Conservation (phyloP, 2,329 filamentous ascomycete species). For the Colletotrichum godetiae region DNA sequence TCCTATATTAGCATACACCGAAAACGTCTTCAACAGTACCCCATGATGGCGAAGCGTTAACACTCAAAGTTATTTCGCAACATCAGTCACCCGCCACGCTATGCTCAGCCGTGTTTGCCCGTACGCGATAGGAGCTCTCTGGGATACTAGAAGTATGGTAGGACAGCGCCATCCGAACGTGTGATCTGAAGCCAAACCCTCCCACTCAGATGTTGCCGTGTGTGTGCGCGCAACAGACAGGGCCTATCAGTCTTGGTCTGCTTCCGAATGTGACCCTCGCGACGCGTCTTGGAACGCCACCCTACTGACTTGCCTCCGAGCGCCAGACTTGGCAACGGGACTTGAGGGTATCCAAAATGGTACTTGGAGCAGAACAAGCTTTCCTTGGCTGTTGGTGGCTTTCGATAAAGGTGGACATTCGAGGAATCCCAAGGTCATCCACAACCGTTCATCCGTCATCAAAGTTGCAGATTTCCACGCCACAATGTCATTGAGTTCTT, state of each 20-base stretch:
- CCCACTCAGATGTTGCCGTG: constrained; percentile 2
- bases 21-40: neutral
- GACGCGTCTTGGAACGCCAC: neutral
- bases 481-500: neutral
- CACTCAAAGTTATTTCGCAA: too few species aligned
- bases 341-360: neutral
- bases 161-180: neutral
- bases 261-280: constrained; percentile 26
- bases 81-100: neutral
- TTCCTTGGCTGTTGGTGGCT: constrained; percentile 22
- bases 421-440: neutral
- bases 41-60: neutral
- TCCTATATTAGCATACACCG: neutral
- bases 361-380: constrained; percentile 9
- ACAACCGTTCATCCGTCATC: neutral
- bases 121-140: neutral
- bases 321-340: neutral
- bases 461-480: neutral
- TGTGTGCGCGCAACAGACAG: neutral
- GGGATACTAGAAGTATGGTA: too few species aligned
- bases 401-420: neutral
- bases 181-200: neutral
- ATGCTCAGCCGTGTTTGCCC: neutral
- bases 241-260: neutral
- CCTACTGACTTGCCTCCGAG: neutral